Conservation (phyloP, 108 stramenopile species). For the Skeletonema potamos region DNA sequence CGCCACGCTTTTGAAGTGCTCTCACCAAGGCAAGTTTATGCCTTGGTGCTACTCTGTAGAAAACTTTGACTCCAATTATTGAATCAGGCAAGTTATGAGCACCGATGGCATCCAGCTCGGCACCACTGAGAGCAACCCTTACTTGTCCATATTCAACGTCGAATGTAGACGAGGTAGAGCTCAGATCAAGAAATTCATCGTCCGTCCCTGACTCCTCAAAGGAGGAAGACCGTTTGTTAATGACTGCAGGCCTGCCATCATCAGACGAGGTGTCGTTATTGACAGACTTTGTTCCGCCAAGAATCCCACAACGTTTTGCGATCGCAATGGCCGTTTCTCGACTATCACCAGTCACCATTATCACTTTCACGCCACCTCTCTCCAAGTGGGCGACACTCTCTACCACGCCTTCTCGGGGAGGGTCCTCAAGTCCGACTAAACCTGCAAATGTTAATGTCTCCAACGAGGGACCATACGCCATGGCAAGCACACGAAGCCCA, state of each 20-base stretch:
- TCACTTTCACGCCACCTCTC: conserved; percentile 82
- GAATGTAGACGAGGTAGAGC: conserved; percentile 23
- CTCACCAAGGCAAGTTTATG: conserved; percentile 96
- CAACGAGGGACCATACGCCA: conserved; percentile 73
- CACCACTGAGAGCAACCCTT: conserved; percentile 67
- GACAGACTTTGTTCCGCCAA: conserved; percentile 45
- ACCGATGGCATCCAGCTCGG: conserved; percentile 80
- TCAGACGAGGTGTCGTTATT: conserved; percentile 31
- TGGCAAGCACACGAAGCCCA: conserved; percentile 91
- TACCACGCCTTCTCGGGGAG: conserved; percentile 83
- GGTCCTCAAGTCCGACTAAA: conserved; percentile 92
- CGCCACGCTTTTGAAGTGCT: conserved; percentile 87
- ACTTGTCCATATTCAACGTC: conserved; percentile 49
- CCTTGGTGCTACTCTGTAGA: conserved; percentile 92
- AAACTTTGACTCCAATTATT: conserved; percentile 82
- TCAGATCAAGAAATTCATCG: conserved; percentile 14
- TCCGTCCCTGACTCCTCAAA: neutral
- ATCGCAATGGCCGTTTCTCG: conserved; percentile 95
- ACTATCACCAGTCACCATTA: conserved; percentile 98
- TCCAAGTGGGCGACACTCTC: conserved; percentile 80
- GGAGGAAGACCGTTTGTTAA: neutral
- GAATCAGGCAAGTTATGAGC: conserved; percentile 60
- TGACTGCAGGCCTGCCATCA: neutral
- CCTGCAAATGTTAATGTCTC: conserved; percentile 86
- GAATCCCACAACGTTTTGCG: conserved; percentile 84